Evolutionary conservation across 2,329 filamentous ascomycete genomes (phyloP), one percentile per base, ranked within the genome.

Genomic region (Beauveria asiatica): DNA sequence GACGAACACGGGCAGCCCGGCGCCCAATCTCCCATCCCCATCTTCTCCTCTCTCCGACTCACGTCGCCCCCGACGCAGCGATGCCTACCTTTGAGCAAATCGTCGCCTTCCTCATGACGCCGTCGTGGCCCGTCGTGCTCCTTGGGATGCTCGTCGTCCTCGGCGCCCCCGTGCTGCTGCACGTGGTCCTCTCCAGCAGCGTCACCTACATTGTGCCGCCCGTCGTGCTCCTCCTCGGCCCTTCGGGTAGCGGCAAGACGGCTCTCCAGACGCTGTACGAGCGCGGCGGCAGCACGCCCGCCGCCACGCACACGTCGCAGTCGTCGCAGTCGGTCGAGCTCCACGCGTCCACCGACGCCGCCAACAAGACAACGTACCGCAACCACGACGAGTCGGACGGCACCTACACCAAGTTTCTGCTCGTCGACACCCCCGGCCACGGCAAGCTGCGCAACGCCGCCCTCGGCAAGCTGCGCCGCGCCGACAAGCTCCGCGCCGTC

Each of bases 401-500:
- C 60, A 76, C 74, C 56, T 85, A 88, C 70, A 85, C 83, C 65
- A 88, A 85, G 70, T 90, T 94, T 71, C 77, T 89, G 45, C 77
- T 97, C 39, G 77, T 90, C 69, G 94, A 99, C 76, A 97, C 93
- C 1, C 94, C 94, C 0, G 94, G 94, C 44, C 94, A 99, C 76
- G 92, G 91, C 67, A 99, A 99, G 76, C 84, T 99, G 62, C 90
- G 94, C 62, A 82, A 85, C 67, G 79, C 84, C 65, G 85, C 89
- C 3, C 78, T 88, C 61, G 73, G 78, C 46, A 76, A 75, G 57
- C 74, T 87, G 27, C 69, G 65, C 61, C 70, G 65, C 62, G 68
- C 68, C 37, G 70, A 74, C 56, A 81, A 82, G 64, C 76, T 93
- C 52, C 82, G 82, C 45, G 92, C 88, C 19, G 78, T 97, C 57